Evolutionary conservation across 139 green algal species (phyloP), one percentile per base, ranked within the genome.

Genomic region (Ostreobium quekettii): DNA sequence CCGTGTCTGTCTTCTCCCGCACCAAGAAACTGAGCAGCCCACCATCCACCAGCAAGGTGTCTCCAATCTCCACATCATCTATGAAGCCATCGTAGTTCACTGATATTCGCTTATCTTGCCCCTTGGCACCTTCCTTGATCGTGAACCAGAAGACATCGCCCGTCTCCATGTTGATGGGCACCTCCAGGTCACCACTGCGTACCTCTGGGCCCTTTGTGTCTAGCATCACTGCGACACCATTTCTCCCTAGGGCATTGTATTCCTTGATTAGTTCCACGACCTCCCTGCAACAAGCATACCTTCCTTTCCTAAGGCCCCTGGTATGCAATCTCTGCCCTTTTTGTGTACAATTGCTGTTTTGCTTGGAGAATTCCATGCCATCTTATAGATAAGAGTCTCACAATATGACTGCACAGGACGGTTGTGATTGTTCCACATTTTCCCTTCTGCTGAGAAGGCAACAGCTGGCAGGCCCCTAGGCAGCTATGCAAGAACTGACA

Each of bases 61-160:
- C 87, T 0, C 83, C 86, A n/a, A 83, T 53, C 37, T 58, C 67
- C 6, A 87, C 81, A 56, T 94, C 87, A 62, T 87, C 71, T 22
- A 89, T 82, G 66, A 93, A 93, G 53, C 78, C 86, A 47, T 91
- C 84, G 64, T 93, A 93, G 74, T 93, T 93, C 0, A 93, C 86
- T 36, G 66, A 76, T 24, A 90, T 80, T 66, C 84, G 73, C 36
- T 60, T 48, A 56, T 82, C 73, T 48, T 47, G 28, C 37, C 81
- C 82, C 42, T 85, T 79, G 3, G 78, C 81, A 22, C 82, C 84
- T 60, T 87, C 81, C 8, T 61, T 65, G 58, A 87, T 89, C 2
- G 87, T 94, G 74, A 91, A 90, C 1, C 64, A 81, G 53, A 82
- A 78, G 22, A 49, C 69, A 19, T 91, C 78, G 1, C 85, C 85